phyloP scores from a whole-genome alignment of 371 early-diverging fungal genomes.

The Lichtheimia hyalospora region DNA sequence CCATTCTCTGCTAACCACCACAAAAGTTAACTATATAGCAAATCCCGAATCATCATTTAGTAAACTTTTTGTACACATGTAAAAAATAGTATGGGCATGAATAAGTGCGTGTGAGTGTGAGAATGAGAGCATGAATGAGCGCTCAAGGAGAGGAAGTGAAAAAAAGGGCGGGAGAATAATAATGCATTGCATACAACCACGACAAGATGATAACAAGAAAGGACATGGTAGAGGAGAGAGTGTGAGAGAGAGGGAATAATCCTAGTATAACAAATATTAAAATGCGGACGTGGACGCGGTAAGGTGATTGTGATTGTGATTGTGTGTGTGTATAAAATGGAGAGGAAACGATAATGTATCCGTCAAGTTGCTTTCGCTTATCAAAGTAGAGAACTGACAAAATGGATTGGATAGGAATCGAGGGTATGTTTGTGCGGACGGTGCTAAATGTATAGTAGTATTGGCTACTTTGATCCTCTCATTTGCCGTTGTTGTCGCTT shows the following conservation, averaged over 20 bases:
- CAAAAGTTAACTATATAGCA: constrained; percentile 1
- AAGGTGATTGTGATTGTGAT: too few relatives aligned
- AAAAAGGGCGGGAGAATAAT: background rate
- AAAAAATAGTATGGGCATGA: constrained; percentile 1
- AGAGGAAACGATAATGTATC: too few relatives aligned
- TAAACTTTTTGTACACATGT: constrained; percentile 1
- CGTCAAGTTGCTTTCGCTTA: too few relatives aligned
- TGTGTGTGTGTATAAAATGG: too few relatives aligned
- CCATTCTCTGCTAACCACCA: too few relatives aligned
- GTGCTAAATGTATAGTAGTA: too few relatives aligned
- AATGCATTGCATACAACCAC: background rate
- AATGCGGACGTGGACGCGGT: too few relatives aligned
- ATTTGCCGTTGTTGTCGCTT: constrained; percentile 5
- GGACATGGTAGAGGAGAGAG: background rate
- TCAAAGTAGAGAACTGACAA: too few relatives aligned
- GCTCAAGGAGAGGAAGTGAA: background rate
- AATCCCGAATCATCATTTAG: constrained; percentile 1
- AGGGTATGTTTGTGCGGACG: too few relatives aligned
- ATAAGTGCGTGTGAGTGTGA: background rate
- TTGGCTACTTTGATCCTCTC: too few relatives aligned
- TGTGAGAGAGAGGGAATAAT: background rate
- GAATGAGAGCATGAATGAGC: background rate
- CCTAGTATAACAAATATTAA: too few relatives aligned
- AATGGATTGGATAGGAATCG: too few relatives aligned
- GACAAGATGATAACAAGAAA: background rate